Evolutionary conservation across 164 flowering plant genomes (phyloP).

Genomic region (Akebia trifoliata): DNA sequence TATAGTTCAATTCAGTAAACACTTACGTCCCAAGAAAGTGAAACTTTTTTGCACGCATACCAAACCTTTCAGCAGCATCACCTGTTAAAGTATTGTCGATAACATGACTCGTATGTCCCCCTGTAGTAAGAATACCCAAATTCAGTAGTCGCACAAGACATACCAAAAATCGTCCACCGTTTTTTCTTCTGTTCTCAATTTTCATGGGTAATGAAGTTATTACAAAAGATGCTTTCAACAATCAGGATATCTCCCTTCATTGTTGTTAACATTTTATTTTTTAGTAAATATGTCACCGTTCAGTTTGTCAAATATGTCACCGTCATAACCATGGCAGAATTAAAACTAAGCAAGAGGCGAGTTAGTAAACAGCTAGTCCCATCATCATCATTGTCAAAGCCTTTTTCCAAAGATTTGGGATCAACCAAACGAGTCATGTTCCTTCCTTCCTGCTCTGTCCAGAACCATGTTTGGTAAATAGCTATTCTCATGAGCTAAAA

Average conservation of each 20-base stretch:
- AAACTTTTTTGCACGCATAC: constrained; percentile 60
- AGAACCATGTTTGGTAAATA: not conserved
- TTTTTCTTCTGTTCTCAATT: not conserved
- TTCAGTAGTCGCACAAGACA: constrained; percentile 1
- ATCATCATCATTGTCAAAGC: too few relatives aligned
- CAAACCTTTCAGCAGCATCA: constrained; percentile 68
- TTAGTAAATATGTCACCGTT: too few relatives aligned
- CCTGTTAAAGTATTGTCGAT: constrained; percentile 18
- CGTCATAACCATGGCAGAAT: not conserved
- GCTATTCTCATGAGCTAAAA: not conserved
- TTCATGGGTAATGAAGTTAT: too few relatives aligned
- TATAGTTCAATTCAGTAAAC: not conserved
- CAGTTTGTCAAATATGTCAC: not conserved
- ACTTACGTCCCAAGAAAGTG: constrained; percentile 77
- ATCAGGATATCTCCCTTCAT: not conserved
- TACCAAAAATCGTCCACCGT: not conserved
- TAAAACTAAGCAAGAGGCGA: not conserved
- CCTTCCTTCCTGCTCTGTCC: too few relatives aligned
- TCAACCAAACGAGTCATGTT: too few relatives aligned
- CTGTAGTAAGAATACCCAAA: constrained; percentile 12
- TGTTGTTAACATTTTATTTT: not conserved
- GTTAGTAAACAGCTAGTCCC: too few relatives aligned
- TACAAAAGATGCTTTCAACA: not conserved
- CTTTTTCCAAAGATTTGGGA: too few relatives aligned
- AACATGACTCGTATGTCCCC: constrained; percentile 1